phyloP scores from a whole-genome alignment of 2,329 filamentous ascomycete species.

The Phaeoacremonium minimum region DNA sequence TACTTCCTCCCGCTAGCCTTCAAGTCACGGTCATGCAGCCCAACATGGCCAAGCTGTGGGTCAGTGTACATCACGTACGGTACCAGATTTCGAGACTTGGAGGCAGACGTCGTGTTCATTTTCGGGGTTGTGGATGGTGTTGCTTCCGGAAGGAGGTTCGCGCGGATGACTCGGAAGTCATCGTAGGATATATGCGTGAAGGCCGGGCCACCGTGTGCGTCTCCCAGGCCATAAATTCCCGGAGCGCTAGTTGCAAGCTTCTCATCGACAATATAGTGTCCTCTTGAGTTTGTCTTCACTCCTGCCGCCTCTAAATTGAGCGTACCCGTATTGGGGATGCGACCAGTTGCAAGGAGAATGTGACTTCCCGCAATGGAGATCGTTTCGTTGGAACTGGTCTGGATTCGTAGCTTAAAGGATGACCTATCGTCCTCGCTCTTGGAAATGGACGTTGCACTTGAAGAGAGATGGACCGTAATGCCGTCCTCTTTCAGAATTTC shows the following conservation, averaged over 20 bases:
- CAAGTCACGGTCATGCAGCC: conserved; percentile 36
- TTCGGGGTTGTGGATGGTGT: conserved; percentile 17
- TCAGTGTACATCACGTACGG: conserved; percentile 50
- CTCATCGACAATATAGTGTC: conserved; percentile 38
- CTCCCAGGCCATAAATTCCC: conserved; percentile 43
- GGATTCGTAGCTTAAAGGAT: conserved; percentile 1
- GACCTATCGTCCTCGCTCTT: conserved; percentile 4
- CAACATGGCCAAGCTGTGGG: conserved; percentile 48
- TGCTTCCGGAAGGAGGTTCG: conserved; percentile 31
- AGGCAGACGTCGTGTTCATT: conserved; percentile 14
- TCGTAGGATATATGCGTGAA: conserved; percentile 56
- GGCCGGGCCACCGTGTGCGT: conserved; percentile 45
- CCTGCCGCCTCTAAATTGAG: conserved; percentile 35
- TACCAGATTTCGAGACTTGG: conserved; percentile 26
- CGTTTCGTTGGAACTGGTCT: conserved; percentile 11
- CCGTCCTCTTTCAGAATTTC: conserved; percentile 41
- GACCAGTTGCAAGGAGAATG: conserved; percentile 44
- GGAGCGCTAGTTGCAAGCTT: conserved; percentile 36
- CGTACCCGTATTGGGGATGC: conserved; percentile 42
- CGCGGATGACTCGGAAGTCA: conserved; percentile 46
- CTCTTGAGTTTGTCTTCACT: conserved; percentile 30
- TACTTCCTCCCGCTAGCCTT: conserved; percentile 21
- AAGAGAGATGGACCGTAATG: conserved; percentile 33
- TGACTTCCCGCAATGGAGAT: conserved; percentile 33
- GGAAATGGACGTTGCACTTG: conserved; percentile 21